Evolutionary conservation across 768 basidiomycete genomes (phyloP).

Genomic region (Hypholoma sublateritium): DNA sequence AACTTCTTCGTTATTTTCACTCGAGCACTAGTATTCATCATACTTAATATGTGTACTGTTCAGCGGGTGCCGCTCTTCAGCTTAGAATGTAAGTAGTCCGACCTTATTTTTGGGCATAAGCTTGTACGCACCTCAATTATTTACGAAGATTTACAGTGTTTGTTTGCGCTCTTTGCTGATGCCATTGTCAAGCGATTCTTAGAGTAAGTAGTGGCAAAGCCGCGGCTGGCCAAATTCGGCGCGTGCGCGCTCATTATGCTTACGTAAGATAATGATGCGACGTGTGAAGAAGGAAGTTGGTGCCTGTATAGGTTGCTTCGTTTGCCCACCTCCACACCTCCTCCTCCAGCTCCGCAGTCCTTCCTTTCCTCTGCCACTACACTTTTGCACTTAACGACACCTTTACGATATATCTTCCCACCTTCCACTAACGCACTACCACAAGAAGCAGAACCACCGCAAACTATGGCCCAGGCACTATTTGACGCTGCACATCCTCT

Average conservation of each 20-base stretch:
- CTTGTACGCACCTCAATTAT: too few species aligned
- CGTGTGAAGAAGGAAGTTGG: not conserved
- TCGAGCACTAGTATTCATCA: too few species aligned
- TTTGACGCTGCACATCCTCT: conserved; percentile 80
- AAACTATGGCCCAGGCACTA: conserved; percentile 71
- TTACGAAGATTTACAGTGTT: too few species aligned
- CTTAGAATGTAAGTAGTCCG: too few species aligned
- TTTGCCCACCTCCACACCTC: conserved; percentile 9
- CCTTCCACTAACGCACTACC: not conserved
- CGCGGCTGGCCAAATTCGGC: too few species aligned
- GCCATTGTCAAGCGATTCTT: too few species aligned
- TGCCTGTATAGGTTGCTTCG: not conserved
- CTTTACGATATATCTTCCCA: conserved; percentile 19
- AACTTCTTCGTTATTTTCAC: too few species aligned
- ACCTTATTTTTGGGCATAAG: too few species aligned
- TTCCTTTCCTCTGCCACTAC: conserved; percentile 9
- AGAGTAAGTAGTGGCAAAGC: too few species aligned
- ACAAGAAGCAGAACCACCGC: conserved; percentile 3
- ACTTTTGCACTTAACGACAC: conserved; percentile 16
- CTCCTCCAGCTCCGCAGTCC: conserved; percentile 9
- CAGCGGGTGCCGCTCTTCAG: too few species aligned
- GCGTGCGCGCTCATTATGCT: not conserved
- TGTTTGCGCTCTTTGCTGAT: too few species aligned
- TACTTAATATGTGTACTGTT: too few species aligned
- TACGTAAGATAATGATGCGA: not conserved